Percentiles rank a stretch among this genome's conserved stretches.
Evolutionary conservation across 2,329 filamentous ascomycete species (phyloP).

Genomic region (Dryadomyces quercivorus): DNA sequence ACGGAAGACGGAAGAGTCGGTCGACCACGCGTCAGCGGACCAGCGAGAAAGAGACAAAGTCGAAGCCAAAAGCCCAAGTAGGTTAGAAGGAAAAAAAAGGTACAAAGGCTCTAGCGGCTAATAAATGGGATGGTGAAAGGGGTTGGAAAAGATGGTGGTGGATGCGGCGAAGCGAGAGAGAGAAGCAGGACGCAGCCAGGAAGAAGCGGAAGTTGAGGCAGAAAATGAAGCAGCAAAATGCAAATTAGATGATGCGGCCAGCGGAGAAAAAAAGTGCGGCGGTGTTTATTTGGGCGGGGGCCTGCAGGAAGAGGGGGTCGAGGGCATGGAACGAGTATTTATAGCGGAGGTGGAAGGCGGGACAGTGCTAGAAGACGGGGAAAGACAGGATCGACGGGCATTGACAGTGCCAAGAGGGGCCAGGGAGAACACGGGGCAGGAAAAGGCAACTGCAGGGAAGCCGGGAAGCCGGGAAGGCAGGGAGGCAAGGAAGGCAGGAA

Average conservation of each 20-base stretch:
- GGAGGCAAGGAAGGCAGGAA: neutral
- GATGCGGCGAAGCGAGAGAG: constrained; percentile 1
- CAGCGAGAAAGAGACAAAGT: too few species aligned
- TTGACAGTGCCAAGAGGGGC: neutral
- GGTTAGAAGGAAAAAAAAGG: neutral
- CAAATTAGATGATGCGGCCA: neutral
- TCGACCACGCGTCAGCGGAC: neutral
- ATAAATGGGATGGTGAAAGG: neutral
- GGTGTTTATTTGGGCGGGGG: neutral
- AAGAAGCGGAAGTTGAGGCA: neutral
- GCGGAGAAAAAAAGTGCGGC: neutral
- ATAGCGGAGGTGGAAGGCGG: neutral
- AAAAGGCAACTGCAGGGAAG: too few species aligned
- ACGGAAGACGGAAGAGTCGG: constrained; percentile 3
- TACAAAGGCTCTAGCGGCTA: neutral
- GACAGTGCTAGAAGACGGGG: neutral
- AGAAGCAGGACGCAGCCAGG: neutral
- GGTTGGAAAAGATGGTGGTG: neutral
- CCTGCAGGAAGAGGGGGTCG: neutral
- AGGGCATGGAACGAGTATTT: neutral
- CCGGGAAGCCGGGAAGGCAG: too few species aligned
- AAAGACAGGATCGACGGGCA: neutral
- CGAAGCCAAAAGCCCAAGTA: too few species aligned
- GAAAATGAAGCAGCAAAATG: neutral
- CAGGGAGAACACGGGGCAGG: too few species aligned